A percentile compares a stretch with the other conserved stretches of the same genome.
phyloP scores from a whole-genome alignment of 345 rosid species.

The Excoecaria agallocha region DNA sequence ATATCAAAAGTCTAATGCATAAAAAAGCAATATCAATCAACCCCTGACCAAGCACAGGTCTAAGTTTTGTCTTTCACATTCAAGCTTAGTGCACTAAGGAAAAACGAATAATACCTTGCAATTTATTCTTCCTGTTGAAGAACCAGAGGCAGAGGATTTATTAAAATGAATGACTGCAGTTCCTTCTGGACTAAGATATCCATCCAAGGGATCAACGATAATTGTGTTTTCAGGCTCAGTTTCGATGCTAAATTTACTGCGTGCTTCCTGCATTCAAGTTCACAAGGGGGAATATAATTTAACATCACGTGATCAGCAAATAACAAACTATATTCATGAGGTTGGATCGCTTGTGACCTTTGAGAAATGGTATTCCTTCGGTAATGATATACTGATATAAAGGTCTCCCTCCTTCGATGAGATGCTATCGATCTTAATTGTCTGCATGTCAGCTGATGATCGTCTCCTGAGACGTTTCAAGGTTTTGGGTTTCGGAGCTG shows the following conservation, averaged over 20 bases:
- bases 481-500: constrained; percentile 55
- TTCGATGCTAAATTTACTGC: constrained; percentile 65
- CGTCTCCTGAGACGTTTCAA: constrained; percentile 71
- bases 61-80: background rate
- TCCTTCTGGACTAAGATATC: constrained; percentile 72
- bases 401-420: constrained; percentile 66
- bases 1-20: too few species aligned
- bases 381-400: constrained; percentile 60
- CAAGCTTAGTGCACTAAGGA: background rate
- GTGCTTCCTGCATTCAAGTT: constrained; percentile 61
- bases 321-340: background rate
- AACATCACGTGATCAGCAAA: background rate
- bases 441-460: constrained; percentile 63
- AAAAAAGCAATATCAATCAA: too few species aligned
- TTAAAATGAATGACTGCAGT: constrained; percentile 51
- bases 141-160: constrained; percentile 46
- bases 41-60: background rate
- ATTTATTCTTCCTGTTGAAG: constrained; percentile 58
- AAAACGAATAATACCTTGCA: constrained; percentile 63
- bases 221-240: constrained; percentile 65
- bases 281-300: background rate
- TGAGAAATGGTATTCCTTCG: constrained; percentile 82
- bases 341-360: constrained; percentile 44
- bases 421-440: constrained; percentile 48
- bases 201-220: constrained; percentile 57